These are phyloP conservation scores for Pontederia crassipes DNA, from an alignment of 176 grass and related monocot genomes.

Conservation along the genomic window DNA sequence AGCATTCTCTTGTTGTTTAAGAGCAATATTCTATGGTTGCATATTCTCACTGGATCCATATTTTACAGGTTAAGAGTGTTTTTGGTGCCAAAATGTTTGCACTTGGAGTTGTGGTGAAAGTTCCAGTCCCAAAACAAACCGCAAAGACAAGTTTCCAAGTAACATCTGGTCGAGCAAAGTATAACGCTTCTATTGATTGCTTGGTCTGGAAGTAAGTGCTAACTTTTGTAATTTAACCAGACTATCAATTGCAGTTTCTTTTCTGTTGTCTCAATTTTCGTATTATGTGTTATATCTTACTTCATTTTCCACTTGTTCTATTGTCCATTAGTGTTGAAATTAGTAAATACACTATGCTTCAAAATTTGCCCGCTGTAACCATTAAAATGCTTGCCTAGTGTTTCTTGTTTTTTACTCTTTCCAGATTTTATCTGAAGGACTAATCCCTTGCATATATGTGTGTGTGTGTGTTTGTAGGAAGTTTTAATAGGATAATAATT, in stretches of 20 bases:
- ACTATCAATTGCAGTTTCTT: not conserved
- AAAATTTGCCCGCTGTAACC: no score
- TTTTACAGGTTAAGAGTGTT: constrained; percentile 83
- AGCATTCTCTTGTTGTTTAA: constrained; percentile 1
- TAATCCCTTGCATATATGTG: no score
- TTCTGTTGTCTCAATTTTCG: not conserved
- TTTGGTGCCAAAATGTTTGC: constrained; percentile 99
- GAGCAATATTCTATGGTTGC: not conserved
- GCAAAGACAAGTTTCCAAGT: constrained; percentile 98
- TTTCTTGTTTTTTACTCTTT: no score
- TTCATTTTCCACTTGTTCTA: no score
- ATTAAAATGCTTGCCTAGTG: no score
- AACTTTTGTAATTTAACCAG: not conserved
- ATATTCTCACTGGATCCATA: constrained; percentile 11
- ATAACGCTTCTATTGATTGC: constrained; percentile 97
- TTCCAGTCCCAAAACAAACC: constrained; percentile 98
- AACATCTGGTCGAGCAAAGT: constrained; percentile 96
- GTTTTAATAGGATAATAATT: no score
- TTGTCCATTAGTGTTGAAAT: no score
- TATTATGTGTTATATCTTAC: no score
- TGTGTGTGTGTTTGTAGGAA: no score
- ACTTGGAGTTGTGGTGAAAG: constrained; percentile 92
- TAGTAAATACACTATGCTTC: no score
- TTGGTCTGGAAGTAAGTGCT: constrained; percentile 97
- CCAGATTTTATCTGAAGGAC: no score